Conservation (phyloP, 306 rosid genomes). For the Corylus americana region DNA sequence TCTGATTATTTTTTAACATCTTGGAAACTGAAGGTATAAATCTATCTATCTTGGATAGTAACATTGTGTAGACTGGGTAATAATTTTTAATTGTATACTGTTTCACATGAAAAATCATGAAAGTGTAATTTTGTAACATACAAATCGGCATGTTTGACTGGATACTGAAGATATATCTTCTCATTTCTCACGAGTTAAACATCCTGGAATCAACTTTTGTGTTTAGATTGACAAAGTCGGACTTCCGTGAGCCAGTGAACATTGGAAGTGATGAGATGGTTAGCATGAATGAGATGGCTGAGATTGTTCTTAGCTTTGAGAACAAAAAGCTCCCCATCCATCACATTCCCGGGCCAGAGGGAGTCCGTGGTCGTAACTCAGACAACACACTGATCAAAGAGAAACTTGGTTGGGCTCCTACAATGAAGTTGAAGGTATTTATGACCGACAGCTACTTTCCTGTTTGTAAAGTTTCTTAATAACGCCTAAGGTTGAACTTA, state of each 20-base stretch:
- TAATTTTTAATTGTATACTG: neutral
- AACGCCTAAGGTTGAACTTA: neutral
- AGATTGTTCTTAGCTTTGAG: conserved; percentile 91
- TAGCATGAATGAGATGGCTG: conserved; percentile 99
- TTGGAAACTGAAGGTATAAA: neutral
- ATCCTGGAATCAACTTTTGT: neutral
- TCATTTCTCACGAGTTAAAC: conserved; percentile 8
- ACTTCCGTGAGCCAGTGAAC: conserved; percentile 93
- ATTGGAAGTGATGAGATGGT: conserved; percentile 99
- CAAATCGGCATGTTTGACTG: neutral
- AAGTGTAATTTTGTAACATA: neutral
- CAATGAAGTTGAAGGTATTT: conserved; percentile 91
- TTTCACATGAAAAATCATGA: neutral
- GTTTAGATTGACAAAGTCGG: conserved; percentile 90
- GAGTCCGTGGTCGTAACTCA: conserved; percentile 98
- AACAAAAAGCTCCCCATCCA: conserved; percentile 72
- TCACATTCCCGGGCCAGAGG: conserved; percentile 99
- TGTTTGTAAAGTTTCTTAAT: conserved; percentile 9
- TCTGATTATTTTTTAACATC: neutral
- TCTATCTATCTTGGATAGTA: neutral
- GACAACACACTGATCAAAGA: conserved; percentile 95
- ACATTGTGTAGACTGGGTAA: neutral
- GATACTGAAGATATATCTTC: conserved; percentile 4
- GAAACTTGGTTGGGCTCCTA: conserved; percentile 99
- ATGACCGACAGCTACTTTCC: neutral